These are phyloP conservation scores for Adansonia rubrostipa DNA, from an alignment of 441 rosid genomes.

Conservation along the genomic window DNA sequence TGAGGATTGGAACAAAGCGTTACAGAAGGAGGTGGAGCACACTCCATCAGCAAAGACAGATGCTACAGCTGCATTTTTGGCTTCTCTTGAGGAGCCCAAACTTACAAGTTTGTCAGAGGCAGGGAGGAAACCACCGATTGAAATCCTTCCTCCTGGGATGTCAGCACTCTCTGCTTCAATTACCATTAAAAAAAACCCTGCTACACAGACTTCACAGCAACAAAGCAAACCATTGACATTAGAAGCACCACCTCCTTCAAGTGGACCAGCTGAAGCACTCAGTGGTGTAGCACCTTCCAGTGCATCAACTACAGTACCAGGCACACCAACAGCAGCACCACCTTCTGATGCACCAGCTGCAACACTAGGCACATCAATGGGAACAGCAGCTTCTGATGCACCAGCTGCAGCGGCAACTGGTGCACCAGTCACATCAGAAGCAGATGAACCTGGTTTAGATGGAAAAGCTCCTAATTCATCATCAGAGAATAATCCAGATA, in stretches of 20 bases:
- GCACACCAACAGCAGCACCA: constrained; percentile 11
- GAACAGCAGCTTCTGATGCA: not conserved
- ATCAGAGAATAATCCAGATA: constrained; percentile 38
- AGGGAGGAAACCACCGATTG: constrained; percentile 81
- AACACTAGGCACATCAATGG: not conserved
- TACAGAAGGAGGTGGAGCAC: constrained; percentile 87
- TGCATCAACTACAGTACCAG: constrained; percentile 13
- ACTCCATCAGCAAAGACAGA: constrained; percentile 73
- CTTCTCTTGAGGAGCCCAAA: constrained; percentile 69
- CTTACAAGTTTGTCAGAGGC: constrained; percentile 38
- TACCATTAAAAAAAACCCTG: constrained; percentile 71
- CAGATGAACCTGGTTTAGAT: constrained; percentile 34
- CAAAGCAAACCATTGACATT: constrained; percentile 66
- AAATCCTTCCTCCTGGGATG: constrained; percentile 96
- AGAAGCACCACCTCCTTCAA: constrained; percentile 61
- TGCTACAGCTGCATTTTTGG: constrained; percentile 92
- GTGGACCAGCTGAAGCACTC: constrained; percentile 30
- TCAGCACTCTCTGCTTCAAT: constrained; percentile 83
- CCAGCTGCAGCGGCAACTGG: constrained; percentile 13
- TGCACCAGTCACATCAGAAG: constrained; percentile 33
- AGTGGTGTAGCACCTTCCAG: constrained; percentile 28
- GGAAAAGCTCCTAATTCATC: constrained; percentile 37
- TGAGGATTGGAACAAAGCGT: constrained; percentile 85
- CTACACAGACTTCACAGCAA: constrained; percentile 49
- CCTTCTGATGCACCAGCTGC: constrained; percentile 1